Percentiles rank a stretch among this genome's conserved stretches.
Evolutionary conservation across 73 alveolate genomes (phyloP).

Genomic region (Paramecium bursaria): DNA sequence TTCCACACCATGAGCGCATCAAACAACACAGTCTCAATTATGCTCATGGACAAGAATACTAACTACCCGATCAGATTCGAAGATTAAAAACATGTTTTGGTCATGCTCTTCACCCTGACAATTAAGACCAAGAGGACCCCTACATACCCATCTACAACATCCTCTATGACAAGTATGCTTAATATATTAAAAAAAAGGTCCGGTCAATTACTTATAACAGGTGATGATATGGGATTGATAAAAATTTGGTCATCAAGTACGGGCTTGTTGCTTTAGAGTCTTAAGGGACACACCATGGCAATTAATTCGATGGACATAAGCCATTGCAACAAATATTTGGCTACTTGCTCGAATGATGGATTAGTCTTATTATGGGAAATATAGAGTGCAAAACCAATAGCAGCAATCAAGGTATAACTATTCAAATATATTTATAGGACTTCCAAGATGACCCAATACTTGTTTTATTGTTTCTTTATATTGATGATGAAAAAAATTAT

Average conservation of each 20-base stretch:
- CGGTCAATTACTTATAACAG: constrained; percentile 63
- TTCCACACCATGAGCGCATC: too few relatives aligned
- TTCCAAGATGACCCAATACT: constrained; percentile 48
- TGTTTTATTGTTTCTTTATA: constrained; percentile 17
- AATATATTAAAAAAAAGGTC: constrained; percentile 5
- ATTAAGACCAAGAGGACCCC: constrained; percentile 67
- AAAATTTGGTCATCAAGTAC: constrained; percentile 70
- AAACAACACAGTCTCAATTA: too few relatives aligned
- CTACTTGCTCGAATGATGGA: constrained; percentile 65
- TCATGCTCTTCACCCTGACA: constrained; percentile 68
- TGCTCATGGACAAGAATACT: too few relatives aligned
- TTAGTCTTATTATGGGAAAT: constrained; percentile 68
- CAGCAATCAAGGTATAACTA: constrained; percentile 32
- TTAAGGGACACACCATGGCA: constrained; percentile 69
- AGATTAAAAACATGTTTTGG: constrained; percentile 70
- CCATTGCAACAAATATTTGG: constrained; percentile 68
- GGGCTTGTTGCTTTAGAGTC: constrained; percentile 49
- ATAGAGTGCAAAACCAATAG: constrained; percentile 31
- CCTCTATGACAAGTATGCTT: constrained; percentile 47
- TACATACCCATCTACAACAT: constrained; percentile 65
- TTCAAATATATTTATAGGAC: background rate
- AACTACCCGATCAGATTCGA: too few relatives aligned
- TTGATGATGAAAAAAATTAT: background rate
- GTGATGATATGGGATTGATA: constrained; percentile 66
- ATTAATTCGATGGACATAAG: constrained; percentile 62